Evolutionary conservation across 768 basidiomycete genomes (phyloP).

Genomic region (Mycena leptocephala): DNA sequence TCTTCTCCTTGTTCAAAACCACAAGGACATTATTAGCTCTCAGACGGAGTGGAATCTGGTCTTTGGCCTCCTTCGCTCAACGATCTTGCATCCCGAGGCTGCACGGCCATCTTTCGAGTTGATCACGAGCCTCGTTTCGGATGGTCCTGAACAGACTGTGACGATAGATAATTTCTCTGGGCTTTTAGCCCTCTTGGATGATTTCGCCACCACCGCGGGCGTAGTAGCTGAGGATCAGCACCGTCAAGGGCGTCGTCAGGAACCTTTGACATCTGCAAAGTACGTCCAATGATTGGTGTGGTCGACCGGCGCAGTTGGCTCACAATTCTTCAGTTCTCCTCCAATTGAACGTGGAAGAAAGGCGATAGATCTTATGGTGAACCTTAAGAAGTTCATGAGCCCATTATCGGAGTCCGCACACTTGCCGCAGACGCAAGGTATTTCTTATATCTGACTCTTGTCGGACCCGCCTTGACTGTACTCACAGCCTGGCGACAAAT

Average conservation of each 20-base stretch:
- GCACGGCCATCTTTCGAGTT: conserved; percentile 89
- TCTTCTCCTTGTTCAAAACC: conserved; percentile 82
- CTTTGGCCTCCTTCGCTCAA: conserved; percentile 89
- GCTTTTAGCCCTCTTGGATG: conserved; percentile 86
- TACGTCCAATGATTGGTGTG: conserved; percentile 45
- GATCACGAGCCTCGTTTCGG: conserved; percentile 74
- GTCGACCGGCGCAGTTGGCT: conserved; percentile 12
- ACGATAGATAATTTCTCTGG: conserved; percentile 87
- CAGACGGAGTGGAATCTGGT: conserved; percentile 97
- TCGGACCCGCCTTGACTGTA: conserved; percentile 19
- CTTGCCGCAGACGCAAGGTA: conserved; percentile 62
- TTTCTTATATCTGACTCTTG: background rate
- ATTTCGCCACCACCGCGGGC: conserved; percentile 87
- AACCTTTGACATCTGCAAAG: conserved; percentile 68
- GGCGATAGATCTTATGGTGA: conserved; percentile 86
- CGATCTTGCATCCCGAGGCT: conserved; percentile 90
- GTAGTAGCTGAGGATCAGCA: conserved; percentile 72
- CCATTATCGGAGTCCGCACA: conserved; percentile 69
- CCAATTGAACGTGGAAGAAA: conserved; percentile 85
- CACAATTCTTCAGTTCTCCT: conserved; percentile 69
- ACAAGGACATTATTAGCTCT: conserved; percentile 83
- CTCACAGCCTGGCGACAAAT: conserved; percentile 81
- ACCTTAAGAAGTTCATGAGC: conserved; percentile 78
- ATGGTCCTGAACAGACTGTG: conserved; percentile 74
- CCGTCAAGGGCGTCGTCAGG: conserved; percentile 65